A percentile compares a stretch with the other conserved stretches of the same genome.
These are phyloP conservation scores for Termitomyces sp. DNA, from an alignment of 768 basidiomycete genomes.

Conservation along the genomic window DNA sequence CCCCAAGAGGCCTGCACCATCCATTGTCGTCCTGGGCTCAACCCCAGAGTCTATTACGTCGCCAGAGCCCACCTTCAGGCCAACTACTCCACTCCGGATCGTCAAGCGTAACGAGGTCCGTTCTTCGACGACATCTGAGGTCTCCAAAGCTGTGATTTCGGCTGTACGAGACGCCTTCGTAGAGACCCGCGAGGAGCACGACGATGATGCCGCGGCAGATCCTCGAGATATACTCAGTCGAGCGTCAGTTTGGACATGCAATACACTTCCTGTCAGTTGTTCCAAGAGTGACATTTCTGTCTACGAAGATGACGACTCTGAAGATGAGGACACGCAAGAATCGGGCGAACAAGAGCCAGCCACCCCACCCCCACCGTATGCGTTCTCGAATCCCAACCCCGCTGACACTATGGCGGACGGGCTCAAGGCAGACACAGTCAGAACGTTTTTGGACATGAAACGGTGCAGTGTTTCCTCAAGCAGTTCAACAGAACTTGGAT, in stretches of 20 bases:
- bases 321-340: slow-evolving; percentile 12
- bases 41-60: not conserved
- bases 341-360: not conserved
- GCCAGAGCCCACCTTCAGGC: not conserved
- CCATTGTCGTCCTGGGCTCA: slow-evolving; percentile 1
- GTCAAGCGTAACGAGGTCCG: slow-evolving; percentile 11
- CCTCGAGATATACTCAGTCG: slow-evolving; percentile 16
- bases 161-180: slow-evolving; percentile 15
- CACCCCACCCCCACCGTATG: slow-evolving; percentile 16
- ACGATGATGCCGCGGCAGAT: slow-evolving; percentile 3
- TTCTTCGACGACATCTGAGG: slow-evolving; percentile 5
- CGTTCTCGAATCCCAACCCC: slow-evolving; percentile 1
- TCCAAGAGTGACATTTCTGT: slow-evolving; percentile 1
- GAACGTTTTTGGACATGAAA: not conserved
- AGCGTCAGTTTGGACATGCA: slow-evolving; percentile 16
- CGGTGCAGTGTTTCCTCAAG: not conserved
- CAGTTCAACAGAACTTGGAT: slow-evolving; percentile 8
- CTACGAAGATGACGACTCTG: slow-evolving; percentile 6
- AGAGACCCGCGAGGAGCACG: slow-evolving; percentile 1
- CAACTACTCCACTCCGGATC: slow-evolving; percentile 15
- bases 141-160: slow-evolving; percentile 11
- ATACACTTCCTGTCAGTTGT: not conserved
- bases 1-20: not conserved
- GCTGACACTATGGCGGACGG: not conserved
- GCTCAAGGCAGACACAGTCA: not conserved